Percentiles rank a stretch among this genome's conserved stretches.
Conservation (phyloP, 1,284 basidiomycete species). For the Stereum hirsutum region DNA sequence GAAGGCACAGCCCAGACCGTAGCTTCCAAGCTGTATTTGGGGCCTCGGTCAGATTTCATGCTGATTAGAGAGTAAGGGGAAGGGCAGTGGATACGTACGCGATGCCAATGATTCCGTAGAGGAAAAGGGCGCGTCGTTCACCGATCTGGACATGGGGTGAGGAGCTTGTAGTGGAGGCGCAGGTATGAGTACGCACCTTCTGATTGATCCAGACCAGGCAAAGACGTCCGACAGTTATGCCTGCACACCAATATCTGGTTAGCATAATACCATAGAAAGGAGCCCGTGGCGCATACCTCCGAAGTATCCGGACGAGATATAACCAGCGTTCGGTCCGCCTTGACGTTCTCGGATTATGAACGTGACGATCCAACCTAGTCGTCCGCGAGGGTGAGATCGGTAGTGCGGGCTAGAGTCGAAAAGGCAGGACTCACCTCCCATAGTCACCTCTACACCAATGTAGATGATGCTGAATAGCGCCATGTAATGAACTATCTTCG, state of each 20-base stretch:
- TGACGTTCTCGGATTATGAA: constrained; percentile 31
- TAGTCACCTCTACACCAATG: constrained; percentile 58
- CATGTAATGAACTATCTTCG: constrained; percentile 44
- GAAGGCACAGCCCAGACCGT: constrained; percentile 57
- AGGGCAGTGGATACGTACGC: constrained; percentile 29
- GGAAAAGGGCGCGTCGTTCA: constrained; percentile 39
- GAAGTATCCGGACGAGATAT: constrained; percentile 28
- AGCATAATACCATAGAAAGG: background rate
- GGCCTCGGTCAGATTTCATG: background rate
- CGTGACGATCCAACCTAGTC: constrained; percentile 61
- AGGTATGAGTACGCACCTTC: constrained; percentile 25
- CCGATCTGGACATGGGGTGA: constrained; percentile 31
- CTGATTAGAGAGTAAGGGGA: background rate
- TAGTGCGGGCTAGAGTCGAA: too few species aligned
- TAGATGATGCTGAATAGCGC: constrained; percentile 59
- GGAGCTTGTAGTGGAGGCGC: background rate
- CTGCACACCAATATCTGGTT: constrained; percentile 16
- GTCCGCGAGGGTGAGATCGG: too few species aligned
- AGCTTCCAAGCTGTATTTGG: constrained; percentile 38
- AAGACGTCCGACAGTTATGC: constrained; percentile 49
- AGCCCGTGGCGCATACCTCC: constrained; percentile 15
- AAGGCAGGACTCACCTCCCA: too few species aligned
- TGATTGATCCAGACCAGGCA: constrained; percentile 49
- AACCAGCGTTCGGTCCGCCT: constrained; percentile 22
- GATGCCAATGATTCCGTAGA: constrained; percentile 44